A percentile compares a stretch with the other conserved stretches of the same genome.
Conservation (phyloP, 2,329 filamentous ascomycete genomes). For the Penicillium glabrum region DNA sequence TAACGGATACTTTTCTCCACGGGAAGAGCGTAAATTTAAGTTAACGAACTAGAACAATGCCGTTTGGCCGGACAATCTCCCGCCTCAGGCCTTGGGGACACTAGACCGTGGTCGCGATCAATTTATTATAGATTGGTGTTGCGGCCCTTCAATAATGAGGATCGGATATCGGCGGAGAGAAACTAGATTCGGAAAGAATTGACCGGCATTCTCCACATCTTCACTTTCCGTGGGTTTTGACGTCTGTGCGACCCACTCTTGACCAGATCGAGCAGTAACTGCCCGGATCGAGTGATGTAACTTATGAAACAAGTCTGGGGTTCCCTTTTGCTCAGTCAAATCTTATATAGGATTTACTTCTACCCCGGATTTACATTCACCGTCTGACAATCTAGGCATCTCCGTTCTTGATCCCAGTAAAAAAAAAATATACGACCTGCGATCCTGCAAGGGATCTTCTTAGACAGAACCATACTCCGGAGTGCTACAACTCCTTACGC, state of each 20-base stretch:
- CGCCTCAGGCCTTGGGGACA: neutral
- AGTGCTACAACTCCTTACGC: neutral
- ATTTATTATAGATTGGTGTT: neutral
- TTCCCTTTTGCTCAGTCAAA: neutral
- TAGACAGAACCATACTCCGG: neutral
- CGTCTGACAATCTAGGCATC: neutral
- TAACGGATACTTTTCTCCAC: neutral
- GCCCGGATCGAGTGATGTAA: slow-evolving; percentile 6
- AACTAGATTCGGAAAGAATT: slow-evolving; percentile 6
- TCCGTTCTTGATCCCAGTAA: neutral
- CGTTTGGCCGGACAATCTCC: neutral
- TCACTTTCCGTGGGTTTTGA: neutral
- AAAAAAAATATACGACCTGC: neutral
- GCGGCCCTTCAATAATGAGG: neutral
- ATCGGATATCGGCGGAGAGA: neutral
- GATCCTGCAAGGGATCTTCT: neutral
- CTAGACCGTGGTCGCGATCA: neutral
- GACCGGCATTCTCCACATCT: slow-evolving; percentile 5
- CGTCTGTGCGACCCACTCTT: slow-evolving; percentile 2
- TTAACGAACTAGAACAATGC: neutral
- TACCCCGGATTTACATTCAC: neutral
- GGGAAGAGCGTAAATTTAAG: neutral
- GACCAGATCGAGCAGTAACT: slow-evolving; percentile 17
- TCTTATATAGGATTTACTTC: neutral
- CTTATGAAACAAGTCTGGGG: neutral